Evolutionary conservation across 192 early-diverging fungal genomes (phyloP), one percentile per base, ranked within the genome.

Genomic region (Backusella parvicylindrica): DNA sequence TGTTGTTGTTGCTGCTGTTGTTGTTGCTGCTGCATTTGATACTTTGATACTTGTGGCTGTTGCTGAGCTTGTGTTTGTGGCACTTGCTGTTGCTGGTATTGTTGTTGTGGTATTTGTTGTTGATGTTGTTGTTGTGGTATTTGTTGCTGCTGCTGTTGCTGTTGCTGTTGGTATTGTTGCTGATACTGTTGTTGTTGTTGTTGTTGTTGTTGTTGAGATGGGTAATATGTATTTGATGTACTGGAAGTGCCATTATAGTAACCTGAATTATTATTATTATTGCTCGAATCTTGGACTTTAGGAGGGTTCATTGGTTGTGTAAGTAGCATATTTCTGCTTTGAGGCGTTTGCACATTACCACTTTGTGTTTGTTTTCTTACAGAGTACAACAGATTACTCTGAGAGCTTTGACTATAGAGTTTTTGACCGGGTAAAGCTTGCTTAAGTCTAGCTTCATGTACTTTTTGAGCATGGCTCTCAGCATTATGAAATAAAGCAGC

Each of bases 31-130:
- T 30, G 67, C 31, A 16, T 16, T 32, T 35, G 63, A n/a, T 63
- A 37, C 40, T 35, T 67, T 16, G 73, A 18, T 36, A 16, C 15
- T 36, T 43, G 71, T 43, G 9, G 43, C 15, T 72, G 71, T 8
- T 5, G 28, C 1, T 36, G 33, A 3, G 5, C 13, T 21, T 56
- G 71, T 72, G 49, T 40, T 32, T 72, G 71, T 56, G 49, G 31
- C 23, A 35, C 8, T 74, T 71, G 70, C 16, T 71, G 70, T 5
- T 15, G 41, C 40, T 71, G 70, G 15, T 71, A 26, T 18, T 15
- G 41, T 23, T 71, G 70, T 56, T 35, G 70, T 21, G 50, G n/a
- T 8, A 53, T 53, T 53, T 36, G 50, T n/a, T 72, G 71, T 33
- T 36, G 71, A 12, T 72, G 43, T 32, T 60, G 71, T 12, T 60